Evolutionary conservation across 176 grass and related monocot species (phyloP).

Genomic region (Oropetium thomaeum): DNA sequence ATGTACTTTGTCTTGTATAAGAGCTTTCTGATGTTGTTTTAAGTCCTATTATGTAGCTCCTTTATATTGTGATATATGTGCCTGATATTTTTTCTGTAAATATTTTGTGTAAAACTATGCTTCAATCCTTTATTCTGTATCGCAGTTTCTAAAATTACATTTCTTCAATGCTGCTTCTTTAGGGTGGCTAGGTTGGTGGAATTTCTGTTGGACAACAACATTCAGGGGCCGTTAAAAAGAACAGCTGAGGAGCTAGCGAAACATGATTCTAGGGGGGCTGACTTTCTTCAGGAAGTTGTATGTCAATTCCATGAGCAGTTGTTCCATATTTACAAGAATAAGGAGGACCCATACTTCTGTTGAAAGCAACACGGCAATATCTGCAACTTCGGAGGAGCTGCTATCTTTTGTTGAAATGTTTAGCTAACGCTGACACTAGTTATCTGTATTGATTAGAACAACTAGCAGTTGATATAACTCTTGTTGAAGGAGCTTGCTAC

Average conservation of each 20-base stretch:
- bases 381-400: neutral
- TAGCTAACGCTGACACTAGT: slow-evolving; percentile 23
- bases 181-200: slow-evolving; percentile 11
- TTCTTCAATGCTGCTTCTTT: slow-evolving; percentile 7
- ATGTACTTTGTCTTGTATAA: too few species aligned
- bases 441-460: neutral
- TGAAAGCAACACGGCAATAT: neutral
- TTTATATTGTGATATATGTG: neutral
- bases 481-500: neutral
- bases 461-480: neutral
- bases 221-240: slow-evolving; percentile 28
- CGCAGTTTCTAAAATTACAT: slow-evolving; percentile 18
- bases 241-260: slow-evolving; percentile 7
- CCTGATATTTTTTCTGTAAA: slow-evolving; percentile 16
- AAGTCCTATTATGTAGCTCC: neutral
- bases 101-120: neutral
- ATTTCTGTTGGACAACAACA: slow-evolving; percentile 42
- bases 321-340: slow-evolving; percentile 33
- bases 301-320: neutral
- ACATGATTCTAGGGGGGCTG: neutral
- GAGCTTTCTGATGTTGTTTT: neutral
- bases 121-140: neutral
- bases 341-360: slow-evolving; percentile 41
- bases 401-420: slow-evolving; percentile 24
- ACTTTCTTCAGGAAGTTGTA: neutral